These are phyloP conservation scores for Aspergillus campestris DNA, from an alignment of 495 filamentous ascomycete species.

Conservation along the genomic window DNA sequence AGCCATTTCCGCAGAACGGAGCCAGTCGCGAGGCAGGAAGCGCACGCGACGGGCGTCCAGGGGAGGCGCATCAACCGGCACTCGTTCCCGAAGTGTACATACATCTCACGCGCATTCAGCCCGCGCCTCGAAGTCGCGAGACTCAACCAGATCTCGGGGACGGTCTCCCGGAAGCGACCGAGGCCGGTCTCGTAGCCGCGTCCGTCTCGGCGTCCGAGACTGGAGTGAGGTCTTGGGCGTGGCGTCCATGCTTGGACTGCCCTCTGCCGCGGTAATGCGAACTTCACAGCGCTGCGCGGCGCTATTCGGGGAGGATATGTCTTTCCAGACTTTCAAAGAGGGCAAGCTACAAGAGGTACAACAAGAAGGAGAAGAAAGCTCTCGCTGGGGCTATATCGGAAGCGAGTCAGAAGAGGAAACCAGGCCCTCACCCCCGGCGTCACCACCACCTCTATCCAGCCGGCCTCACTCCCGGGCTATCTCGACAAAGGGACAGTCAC, in stretches of 20 bases:
- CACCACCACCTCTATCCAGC: not conserved
- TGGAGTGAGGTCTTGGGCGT: conserved; percentile 76
- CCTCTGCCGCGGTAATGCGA: conserved; percentile 50
- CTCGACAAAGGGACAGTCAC: conserved; percentile 4
- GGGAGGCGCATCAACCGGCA: not conserved
- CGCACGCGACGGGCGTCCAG: conserved; percentile 8
- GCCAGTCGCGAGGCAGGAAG: conserved; percentile 25
- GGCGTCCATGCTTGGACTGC: conserved; percentile 61
- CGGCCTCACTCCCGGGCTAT: conserved; percentile 1
- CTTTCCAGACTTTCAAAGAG: conserved; percentile 48
- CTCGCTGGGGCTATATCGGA: conserved; percentile 21
- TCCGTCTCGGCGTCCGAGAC: conserved; percentile 47
- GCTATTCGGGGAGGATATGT: conserved; percentile 60
- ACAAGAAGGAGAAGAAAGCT: conserved; percentile 7
- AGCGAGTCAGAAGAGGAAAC: conserved; percentile 25
- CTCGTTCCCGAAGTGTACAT: conserved; percentile 5
- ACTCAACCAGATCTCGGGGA: conserved; percentile 12
- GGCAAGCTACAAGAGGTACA: conserved; percentile 18
- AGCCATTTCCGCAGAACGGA: conserved; percentile 3
- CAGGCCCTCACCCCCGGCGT: conserved; percentile 4
- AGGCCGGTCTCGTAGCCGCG: conserved; percentile 8
- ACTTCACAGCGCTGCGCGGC: conserved; percentile 60
- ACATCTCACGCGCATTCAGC: conserved; percentile 4
- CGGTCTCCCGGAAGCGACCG: conserved; percentile 8
- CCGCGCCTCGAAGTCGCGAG: conserved; percentile 5